A percentile compares a stretch with the other conserved stretches of the same genome.
Conservation (phyloP, 306 rosid genomes). For the Dalbergia cultrata region DNA sequence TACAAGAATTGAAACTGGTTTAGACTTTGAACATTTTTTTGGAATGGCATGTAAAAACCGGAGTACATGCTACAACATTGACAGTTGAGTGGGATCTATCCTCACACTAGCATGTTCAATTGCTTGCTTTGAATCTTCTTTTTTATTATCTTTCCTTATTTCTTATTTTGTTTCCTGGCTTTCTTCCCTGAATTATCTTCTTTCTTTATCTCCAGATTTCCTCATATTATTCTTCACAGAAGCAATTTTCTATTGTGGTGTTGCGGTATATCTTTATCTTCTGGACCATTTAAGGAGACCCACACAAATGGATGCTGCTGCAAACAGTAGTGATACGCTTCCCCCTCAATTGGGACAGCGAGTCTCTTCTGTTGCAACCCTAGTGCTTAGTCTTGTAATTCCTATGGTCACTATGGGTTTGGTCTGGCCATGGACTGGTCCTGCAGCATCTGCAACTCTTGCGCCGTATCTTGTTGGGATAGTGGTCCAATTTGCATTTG, state of each 20-base stretch:
- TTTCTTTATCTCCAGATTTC: conserved; percentile 75
- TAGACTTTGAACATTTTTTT: conserved; percentile 23
- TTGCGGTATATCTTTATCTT: conserved; percentile 76
- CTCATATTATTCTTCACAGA: conserved; percentile 98
- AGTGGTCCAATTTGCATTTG: conserved; percentile 95
- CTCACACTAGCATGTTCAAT: conserved; percentile 20
- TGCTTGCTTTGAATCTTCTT: conserved; percentile 27
- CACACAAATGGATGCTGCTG: conserved; percentile 48
- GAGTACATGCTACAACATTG: conserved; percentile 25
- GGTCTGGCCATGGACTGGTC: conserved; percentile 99
- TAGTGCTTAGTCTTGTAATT: conserved; percentile 91
- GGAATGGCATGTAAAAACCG: conserved; percentile 1
- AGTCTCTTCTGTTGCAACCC: conserved; percentile 78
- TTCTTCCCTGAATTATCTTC: conserved; percentile 40
- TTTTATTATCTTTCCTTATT: conserved; percentile 3
- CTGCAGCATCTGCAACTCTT: conserved; percentile 99
- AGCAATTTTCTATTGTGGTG: conserved; percentile 94
- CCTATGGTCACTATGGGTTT: conserved; percentile 99
- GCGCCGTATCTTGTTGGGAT: conserved; percentile 97
- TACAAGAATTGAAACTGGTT: conserved; percentile 20
- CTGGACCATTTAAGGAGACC: conserved; percentile 78
- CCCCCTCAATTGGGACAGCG: conserved; percentile 75
- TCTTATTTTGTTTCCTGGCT: conserved; percentile 4
- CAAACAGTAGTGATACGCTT: conserved; percentile 42
- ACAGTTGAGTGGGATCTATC: conserved; percentile 16